phyloP scores from a whole-genome alignment of 352 stramenopile genomes.

The Phytophthora fragariae region DNA sequence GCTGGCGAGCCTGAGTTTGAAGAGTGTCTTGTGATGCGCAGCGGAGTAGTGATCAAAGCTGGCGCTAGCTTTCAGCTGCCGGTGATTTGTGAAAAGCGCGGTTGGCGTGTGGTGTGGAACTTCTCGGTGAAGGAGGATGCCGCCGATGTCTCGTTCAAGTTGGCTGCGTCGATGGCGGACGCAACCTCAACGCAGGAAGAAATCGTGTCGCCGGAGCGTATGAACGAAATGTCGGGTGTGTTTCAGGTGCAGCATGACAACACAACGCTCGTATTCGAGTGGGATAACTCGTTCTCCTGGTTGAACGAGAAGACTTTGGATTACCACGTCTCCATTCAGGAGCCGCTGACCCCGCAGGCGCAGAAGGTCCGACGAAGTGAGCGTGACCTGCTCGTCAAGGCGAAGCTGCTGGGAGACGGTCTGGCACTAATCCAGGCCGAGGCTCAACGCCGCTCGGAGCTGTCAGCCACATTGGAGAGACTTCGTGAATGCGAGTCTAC shows the following conservation, averaged over 20 bases:
- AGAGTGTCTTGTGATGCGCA: slow-evolving; percentile 77
- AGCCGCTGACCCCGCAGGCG: slow-evolving; percentile 55
- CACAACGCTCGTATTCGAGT: slow-evolving; percentile 70
- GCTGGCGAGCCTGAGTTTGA: slow-evolving; percentile 50
- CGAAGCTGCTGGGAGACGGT: slow-evolving; percentile 39
- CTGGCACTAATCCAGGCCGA: slow-evolving; percentile 52
- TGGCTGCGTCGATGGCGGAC: slow-evolving; percentile 32
- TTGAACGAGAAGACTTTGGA: slow-evolving; percentile 87
- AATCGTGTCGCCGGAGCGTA: slow-evolving; percentile 54
- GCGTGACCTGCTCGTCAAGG: slow-evolving; percentile 21
- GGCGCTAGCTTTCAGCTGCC: slow-evolving; percentile 73
- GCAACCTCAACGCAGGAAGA: slow-evolving; percentile 33
- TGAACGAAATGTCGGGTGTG: slow-evolving; percentile 61
- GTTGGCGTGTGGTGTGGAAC: slow-evolving; percentile 80
- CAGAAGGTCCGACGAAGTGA: slow-evolving; percentile 46
- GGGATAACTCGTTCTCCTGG: slow-evolving; percentile 89
- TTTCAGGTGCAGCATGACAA: slow-evolving; percentile 50
- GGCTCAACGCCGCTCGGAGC: slow-evolving; percentile 36
- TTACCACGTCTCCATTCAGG: slow-evolving; percentile 82
- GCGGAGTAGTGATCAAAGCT: slow-evolving; percentile 83
- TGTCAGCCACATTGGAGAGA: slow-evolving; percentile 45
- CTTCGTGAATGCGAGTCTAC: slow-evolving; percentile 45
- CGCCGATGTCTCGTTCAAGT: slow-evolving; percentile 66
- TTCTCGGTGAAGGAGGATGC: slow-evolving; percentile 79
- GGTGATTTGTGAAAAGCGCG: slow-evolving; percentile 69